Evolutionary conservation across 306 rosid genomes (phyloP), one percentile per base, ranked within the genome.

Genomic region (Morella rubra): DNA sequence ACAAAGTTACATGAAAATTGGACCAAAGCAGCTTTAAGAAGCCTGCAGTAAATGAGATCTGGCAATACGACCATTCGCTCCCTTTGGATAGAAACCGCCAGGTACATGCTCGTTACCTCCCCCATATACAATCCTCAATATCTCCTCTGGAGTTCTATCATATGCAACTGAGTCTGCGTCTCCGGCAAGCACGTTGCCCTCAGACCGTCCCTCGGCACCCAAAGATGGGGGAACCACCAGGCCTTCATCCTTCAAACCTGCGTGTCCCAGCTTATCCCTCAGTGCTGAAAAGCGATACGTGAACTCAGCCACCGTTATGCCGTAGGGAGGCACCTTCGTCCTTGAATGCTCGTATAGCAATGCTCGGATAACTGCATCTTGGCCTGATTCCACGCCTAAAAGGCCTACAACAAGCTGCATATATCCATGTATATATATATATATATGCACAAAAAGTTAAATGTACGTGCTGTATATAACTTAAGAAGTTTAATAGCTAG

Each of bases 361-460:
- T 60, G 85, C 27, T 64, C 98, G 62, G 18, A 95, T 84, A 9
- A 92, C 90, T 12, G 97, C 97, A 73, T 92, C 96, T 83, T 92
- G 93, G 7, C 96, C 97, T 0, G 93, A 81, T 74, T 92, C 96
- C 58, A 89, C 90, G 7, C 86, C 96, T 44, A 92, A 52, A 46
- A 92, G 93, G 19, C 97, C 96, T 12, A 91, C 96, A 53, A 90
- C 97, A 9, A 90, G 87, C 93, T 92, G 76, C n/a, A n/a, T n/a
- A n/a, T n/a, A n/a, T n/a, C n/a, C n/a, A n/a, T n/a, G n/a, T n/a
- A n/a, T n/a, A n/a, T n/a, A n/a, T n/a, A n/a, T n/a, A n/a, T n/a
- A n/a, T n/a, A n/a, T n/a, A n/a, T n/a, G n/a, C n/a, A n/a, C n/a
- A n/a, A n/a, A n/a, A n/a, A n/a, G n/a, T n/a, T n/a, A n/a, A n/a